Evolutionary conservation across 2,329 filamentous ascomycete species (phyloP), one percentile per base, ranked within the genome.

Genomic region (Dothidotthia symphoricarpi): DNA sequence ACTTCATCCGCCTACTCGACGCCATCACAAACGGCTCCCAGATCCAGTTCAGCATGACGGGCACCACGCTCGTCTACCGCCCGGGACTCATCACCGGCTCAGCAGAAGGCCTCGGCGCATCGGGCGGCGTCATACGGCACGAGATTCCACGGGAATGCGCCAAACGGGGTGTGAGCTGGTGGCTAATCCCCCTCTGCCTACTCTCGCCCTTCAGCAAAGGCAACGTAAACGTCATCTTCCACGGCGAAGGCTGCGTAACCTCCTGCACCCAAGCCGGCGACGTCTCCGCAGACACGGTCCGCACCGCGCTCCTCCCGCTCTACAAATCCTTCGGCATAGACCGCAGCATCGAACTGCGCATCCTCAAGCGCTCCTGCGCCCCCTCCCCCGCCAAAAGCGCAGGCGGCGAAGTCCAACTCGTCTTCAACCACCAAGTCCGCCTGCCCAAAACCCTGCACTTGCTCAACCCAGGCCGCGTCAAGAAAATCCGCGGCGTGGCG

Each of bases 21-120:
- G 80, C 88, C 53, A 78, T 98, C 57, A 98, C 93, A 61, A 98
- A 98, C 75, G 93, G 93, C 70, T 87, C 86, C 41, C 83, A 86
- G 39, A 88, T 97, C 71, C 90, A 96, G 61, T 95, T 98, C 55
- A 95, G 89, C 9, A 93, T 95, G 71, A 96, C 89, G 1, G 93
- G 93, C 63, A 97, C 93, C 0, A 90, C 88, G 1, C 80, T 98
- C 39, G 84, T 90, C 25, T 98, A 94, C 71, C 85, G 87, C 51
- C 93, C 93, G 0, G 93, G 93, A 24, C 75, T 98, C 27, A 94
- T 98, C 58, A 93, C 88, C 0, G 93, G 93, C 45, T 85, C 83
- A 31, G 81, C 86, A 16, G 76, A 86, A 14, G 88, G 88, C 13
- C 77, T 83, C 33, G 88, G 88, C 55, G 83, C 86, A 25, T 74